phyloP scores from a whole-genome alignment of 1,284 basidiomycete species.

The Athelia psychrophila region DNA sequence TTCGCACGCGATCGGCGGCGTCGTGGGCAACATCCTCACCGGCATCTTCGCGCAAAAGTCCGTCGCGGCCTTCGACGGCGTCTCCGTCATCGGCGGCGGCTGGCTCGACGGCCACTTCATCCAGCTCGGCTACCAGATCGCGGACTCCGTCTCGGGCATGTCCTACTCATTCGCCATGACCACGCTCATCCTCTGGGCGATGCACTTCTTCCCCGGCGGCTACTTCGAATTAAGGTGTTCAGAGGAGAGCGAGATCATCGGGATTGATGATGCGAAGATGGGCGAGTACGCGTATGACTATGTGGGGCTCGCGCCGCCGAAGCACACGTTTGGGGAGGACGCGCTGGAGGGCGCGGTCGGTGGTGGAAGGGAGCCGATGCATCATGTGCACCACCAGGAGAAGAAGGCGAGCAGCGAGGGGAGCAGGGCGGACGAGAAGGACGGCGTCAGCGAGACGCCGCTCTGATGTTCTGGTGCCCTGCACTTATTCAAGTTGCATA shows the following conservation, averaged over 20 bases:
- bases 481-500: too few relatives aligned
- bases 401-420: too few relatives aligned
- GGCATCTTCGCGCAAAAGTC: slow-evolving; percentile 87
- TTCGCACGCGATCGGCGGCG: slow-evolving; percentile 85
- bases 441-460: too few relatives aligned
- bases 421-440: too few relatives aligned
- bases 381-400: too few relatives aligned
- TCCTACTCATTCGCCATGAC: slow-evolving; percentile 83
- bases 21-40: slow-evolving; percentile 85
- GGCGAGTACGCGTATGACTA: slow-evolving; percentile 96
- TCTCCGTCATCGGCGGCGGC: slow-evolving; percentile 73
- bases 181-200: slow-evolving; percentile 85
- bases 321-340: slow-evolving; percentile 13
- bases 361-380: slow-evolving; percentile 21
- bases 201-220: slow-evolving; percentile 93
- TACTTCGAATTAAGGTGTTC: slow-evolving; percentile 74
- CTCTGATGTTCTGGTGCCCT: too few relatives aligned
- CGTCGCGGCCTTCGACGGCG: slow-evolving; percentile 83
- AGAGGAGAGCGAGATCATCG: slow-evolving; percentile 89
- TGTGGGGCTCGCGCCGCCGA: slow-evolving; percentile 59
- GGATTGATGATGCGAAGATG: slow-evolving; percentile 92
- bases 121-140: slow-evolving; percentile 88
- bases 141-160: slow-evolving; percentile 74
- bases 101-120: slow-evolving; percentile 88
- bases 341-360: slow-evolving; percentile 12